Percentiles rank a stretch among this genome's conserved stretches.
Evolutionary conservation across 208 protist species (phyloP).

Genomic region (Trypanosoma lewisi): DNA sequence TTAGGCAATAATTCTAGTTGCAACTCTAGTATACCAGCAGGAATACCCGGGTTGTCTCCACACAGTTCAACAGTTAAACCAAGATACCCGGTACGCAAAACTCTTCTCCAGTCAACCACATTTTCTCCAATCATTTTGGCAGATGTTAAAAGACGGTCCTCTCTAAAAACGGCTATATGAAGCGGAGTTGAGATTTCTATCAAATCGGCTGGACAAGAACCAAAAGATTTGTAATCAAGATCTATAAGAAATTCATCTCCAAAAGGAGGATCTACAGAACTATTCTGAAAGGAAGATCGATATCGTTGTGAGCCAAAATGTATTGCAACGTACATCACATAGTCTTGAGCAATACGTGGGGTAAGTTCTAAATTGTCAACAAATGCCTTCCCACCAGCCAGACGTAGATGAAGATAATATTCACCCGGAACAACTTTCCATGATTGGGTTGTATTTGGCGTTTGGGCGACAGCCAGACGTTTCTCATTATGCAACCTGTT

Average conservation of each 20-base stretch:
- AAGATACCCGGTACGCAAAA: slow-evolving; percentile 84
- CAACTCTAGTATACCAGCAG: slow-evolving; percentile 90
- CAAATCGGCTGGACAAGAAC: slow-evolving; percentile 51
- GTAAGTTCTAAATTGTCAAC: slow-evolving; percentile 86
- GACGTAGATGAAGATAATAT: slow-evolving; percentile 77
- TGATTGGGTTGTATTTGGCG: slow-evolving; percentile 4
- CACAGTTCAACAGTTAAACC: slow-evolving; percentile 90
- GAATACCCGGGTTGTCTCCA: slow-evolving; percentile 79
- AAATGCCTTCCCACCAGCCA: slow-evolving; percentile 87
- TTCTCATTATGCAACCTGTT: slow-evolving; percentile 37
- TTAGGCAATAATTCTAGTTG: slow-evolving; percentile 80
- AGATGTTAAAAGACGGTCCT: slow-evolving; percentile 51
- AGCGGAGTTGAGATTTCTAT: slow-evolving; percentile 82
- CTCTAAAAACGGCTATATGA: slow-evolving; percentile 81
- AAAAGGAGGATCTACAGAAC: slow-evolving; percentile 66
- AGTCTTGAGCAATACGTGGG: slow-evolving; percentile 27
- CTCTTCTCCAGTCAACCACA: slow-evolving; percentile 88
- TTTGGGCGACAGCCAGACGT: background rate
- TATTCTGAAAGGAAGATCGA: slow-evolving; percentile 39
- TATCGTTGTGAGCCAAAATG: slow-evolving; percentile 91
- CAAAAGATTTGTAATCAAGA: slow-evolving; percentile 75
- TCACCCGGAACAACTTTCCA: slow-evolving; percentile 32
- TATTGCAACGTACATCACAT: slow-evolving; percentile 59
- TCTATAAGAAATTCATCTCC: slow-evolving; percentile 89
- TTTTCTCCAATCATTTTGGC: slow-evolving; percentile 86